Base-by-base conservation (phyloP, 306 rosid species). In the Cyclanthera cordifolia region DNA sequence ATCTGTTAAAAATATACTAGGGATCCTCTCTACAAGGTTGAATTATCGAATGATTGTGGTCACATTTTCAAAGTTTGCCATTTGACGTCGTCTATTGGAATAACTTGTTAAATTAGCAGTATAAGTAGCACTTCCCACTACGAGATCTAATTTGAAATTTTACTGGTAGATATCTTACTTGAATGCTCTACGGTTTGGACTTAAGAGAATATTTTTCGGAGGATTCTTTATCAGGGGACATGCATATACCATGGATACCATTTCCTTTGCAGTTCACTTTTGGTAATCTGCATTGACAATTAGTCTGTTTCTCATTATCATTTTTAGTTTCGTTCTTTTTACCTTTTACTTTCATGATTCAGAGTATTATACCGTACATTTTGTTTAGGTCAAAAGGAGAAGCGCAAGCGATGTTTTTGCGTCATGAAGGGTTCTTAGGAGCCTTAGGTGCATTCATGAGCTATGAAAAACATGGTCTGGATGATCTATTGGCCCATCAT, bases 171-270 rank as follows among this genome's bases (percentile, higher is more conserved):
- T 93, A 79, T 64, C 99, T 67, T 90, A 90, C 75, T 81, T 94
- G 82, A 93, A 80, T 88, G 99, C 99, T 51, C 78, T 93, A 69
- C 85, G 86, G 47, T 90, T 85, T 74, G 87, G 88, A 78, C 82
- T 93, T 70, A 93, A 93, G 82, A 85, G 99, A 54, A 93, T 93
- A 28, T 90, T 90, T 83, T 93, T 93, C 41, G 99, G 99, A 79
- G 99, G 99, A 73, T 93, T 90, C 90, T 93, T 93, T 69, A 93
- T 93, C 78, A 78, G 99, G 85, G 97, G 99, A 56, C 99, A 93
- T 81, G 97, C 99, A 30, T 93, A 93, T 80, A 93, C 99, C 74
- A 93, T 90, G 99, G 99, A 93, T 79, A 86, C 99, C 53, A 88
- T 93, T 80, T 93, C 99, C 48, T 93, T 93, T 76, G 97, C 99